phyloP scores from a whole-genome alignment of 306 rosid genomes.

The Bauhinia variegata region DNA sequence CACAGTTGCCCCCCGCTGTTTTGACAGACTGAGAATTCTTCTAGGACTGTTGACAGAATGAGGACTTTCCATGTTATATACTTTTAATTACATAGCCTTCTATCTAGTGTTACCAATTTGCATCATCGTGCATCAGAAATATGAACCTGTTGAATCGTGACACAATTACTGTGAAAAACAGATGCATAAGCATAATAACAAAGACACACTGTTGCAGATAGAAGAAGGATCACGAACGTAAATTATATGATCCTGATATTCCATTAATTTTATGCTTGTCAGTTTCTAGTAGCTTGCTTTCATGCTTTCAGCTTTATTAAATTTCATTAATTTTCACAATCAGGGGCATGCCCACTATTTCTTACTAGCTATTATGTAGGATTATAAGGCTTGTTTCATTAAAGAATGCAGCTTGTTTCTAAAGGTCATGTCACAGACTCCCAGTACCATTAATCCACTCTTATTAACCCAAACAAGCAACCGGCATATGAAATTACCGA shows the following conservation, averaged over 20 bases:
- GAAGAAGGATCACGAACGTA: background rate
- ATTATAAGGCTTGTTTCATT: no score
- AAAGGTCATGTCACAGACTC: no score
- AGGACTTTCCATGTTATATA: conserved; percentile 67
- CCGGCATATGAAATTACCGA: no score
- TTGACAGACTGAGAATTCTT: conserved; percentile 71
- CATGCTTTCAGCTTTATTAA: background rate
- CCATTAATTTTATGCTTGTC: background rate
- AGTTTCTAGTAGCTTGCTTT: background rate
- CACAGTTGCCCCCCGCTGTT: conserved; percentile 55
- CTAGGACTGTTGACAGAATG: conserved; percentile 83
- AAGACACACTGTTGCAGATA: background rate
- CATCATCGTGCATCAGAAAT: background rate
- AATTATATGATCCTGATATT: no score
- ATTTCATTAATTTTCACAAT: no score
- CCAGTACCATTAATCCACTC: no score
- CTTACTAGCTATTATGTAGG: background rate
- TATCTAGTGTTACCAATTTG: background rate
- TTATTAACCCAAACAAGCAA: no score
- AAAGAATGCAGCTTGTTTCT: no score
- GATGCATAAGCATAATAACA: background rate
- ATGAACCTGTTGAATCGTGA: background rate
- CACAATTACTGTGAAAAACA: background rate
- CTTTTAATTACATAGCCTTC: conserved; percentile 24
- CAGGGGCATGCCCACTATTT: background rate